phyloP scores from a whole-genome alignment of 1,284 basidiomycete species.

The Rugosomyces carneus region DNA sequence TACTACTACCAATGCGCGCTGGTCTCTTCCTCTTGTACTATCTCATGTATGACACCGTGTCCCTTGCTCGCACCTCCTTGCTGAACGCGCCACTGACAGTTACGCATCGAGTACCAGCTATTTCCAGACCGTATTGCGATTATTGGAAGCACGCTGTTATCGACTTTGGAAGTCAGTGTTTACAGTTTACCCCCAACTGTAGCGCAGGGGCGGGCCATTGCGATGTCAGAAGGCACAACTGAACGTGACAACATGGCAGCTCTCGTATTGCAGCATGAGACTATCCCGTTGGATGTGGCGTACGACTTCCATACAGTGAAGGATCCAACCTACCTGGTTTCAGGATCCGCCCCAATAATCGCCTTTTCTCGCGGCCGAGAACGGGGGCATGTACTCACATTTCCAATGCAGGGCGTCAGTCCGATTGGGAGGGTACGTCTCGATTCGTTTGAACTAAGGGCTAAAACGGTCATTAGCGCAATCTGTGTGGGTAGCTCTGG shows the following conservation, averaged over 20 bases:
- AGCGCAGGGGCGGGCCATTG: neutral
- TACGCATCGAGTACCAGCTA: conserved; percentile 19
- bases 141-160: conserved; percentile 8
- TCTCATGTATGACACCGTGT: conserved; percentile 22
- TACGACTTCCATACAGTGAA: conserved; percentile 12
- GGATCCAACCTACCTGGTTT: conserved; percentile 3
- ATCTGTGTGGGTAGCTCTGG: conserved; percentile 43
- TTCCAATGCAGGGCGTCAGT: neutral
- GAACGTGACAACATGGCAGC: neutral
- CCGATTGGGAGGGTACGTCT: conserved; percentile 1
- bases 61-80: neutral
- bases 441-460: conserved; percentile 21
- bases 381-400: neutral
- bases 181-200: conserved; percentile 13
- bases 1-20: conserved; percentile 22
- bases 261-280: conserved; percentile 6
- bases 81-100: conserved; percentile 10
- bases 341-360: conserved; percentile 8
- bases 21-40: conserved; percentile 25
- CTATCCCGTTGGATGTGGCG: conserved; percentile 3
- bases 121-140: conserved; percentile 15
- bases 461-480: conserved; percentile 33
- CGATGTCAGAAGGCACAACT: neutral
- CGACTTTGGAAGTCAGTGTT: conserved; percentile 11
- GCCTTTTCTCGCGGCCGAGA: conserved; percentile 6